Evolutionary conservation across 306 rosid species (phyloP).

Genomic region (Trifolium dubium): DNA sequence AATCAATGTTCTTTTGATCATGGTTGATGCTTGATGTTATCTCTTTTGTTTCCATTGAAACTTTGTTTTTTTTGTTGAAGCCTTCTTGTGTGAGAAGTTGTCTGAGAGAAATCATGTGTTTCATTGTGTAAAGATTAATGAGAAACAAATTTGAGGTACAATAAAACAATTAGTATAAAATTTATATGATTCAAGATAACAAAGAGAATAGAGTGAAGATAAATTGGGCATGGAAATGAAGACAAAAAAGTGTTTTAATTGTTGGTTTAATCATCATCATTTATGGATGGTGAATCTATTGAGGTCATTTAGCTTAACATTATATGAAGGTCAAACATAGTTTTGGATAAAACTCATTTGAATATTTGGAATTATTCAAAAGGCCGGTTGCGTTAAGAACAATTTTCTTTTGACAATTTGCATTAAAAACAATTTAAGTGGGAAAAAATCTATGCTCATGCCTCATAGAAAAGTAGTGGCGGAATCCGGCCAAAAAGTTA

Average conservation of each 20-base stretch:
- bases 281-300: slow-evolving; percentile 41
- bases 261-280: slow-evolving; percentile 40
- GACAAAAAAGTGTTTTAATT: slow-evolving; percentile 38
- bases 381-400: background rate
- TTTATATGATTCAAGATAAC: slow-evolving; percentile 42
- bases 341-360: background rate
- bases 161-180: slow-evolving; percentile 38
- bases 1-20: slow-evolving; percentile 41
- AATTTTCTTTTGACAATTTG: background rate
- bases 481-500: no score
- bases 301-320: slow-evolving; percentile 19
- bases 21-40: slow-evolving; percentile 51
- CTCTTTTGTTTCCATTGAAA: slow-evolving; percentile 34
- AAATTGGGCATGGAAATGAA: slow-evolving; percentile 13
- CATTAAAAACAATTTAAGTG: background rate
- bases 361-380: background rate
- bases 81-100: slow-evolving; percentile 72
- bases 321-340: background rate
- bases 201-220: slow-evolving; percentile 16
- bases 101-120: slow-evolving; percentile 64
- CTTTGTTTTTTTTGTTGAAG: slow-evolving; percentile 40
- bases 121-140: slow-evolving; percentile 14
- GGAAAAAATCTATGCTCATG: background rate
- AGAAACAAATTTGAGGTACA: slow-evolving; percentile 41
- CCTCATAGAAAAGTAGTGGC: no score